These are phyloP conservation scores for Alternaria infectoria DNA, from an alignment of 2,329 filamentous ascomycete species.

Conservation along the genomic window DNA sequence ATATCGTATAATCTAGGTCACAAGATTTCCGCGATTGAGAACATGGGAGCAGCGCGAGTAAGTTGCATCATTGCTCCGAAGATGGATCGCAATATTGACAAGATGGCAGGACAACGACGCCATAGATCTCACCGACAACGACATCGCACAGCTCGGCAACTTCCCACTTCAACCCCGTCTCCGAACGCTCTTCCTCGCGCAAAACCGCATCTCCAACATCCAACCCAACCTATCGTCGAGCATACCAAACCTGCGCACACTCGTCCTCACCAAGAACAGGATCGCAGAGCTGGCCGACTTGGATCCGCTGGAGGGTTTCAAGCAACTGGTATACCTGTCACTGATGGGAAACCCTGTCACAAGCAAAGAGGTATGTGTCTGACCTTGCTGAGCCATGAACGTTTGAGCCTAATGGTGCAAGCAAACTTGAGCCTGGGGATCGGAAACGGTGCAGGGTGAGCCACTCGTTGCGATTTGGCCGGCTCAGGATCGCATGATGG, in stretches of 20 bases:
- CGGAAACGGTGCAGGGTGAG: background rate
- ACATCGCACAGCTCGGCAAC: conserved; percentile 86
- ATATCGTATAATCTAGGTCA: conserved; percentile 76
- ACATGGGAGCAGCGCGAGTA: conserved; percentile 92
- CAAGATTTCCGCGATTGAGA: conserved; percentile 97
- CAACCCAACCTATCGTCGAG: conserved; percentile 75
- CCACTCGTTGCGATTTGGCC: background rate
- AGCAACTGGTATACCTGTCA: conserved; percentile 77
- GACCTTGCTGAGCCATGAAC: background rate
- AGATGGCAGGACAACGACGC: conserved; percentile 80
- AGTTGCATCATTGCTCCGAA: conserved; percentile 47
- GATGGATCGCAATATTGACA: background rate
- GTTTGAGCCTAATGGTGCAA: conserved; percentile 25
- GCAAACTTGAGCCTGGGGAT: conserved; percentile 14
- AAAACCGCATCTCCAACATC: conserved; percentile 85
- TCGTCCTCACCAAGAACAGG: conserved; percentile 85
- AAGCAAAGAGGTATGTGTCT: conserved; percentile 77
- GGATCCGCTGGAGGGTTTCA: conserved; percentile 75
- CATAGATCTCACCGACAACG: conserved; percentile 98
- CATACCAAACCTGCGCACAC: conserved; percentile 79
- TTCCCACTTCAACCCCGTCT: conserved; percentile 91
- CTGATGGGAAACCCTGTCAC: conserved; percentile 88
- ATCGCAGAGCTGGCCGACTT: conserved; percentile 84
- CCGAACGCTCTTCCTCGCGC: conserved; percentile 83
- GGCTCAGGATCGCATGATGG: background rate